phyloP scores from a whole-genome alignment of 2,329 filamentous ascomycete species.

The Pseudogymnoascus sp. region DNA sequence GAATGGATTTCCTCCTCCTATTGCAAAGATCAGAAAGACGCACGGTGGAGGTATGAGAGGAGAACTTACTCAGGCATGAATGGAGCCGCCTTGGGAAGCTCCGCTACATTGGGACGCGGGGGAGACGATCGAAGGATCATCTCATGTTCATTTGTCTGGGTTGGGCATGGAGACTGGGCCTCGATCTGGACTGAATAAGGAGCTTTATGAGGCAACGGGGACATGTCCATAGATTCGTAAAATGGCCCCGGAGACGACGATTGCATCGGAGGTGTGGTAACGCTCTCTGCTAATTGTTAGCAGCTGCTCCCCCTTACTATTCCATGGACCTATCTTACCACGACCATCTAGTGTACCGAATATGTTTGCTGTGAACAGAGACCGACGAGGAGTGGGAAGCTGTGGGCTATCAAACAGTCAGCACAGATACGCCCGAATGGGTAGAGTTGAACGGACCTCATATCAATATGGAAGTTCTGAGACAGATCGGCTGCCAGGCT shows the following conservation, averaged over 20 bases:
- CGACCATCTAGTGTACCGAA: conserved; percentile 50
- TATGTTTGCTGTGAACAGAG: conserved; percentile 70
- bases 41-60: conserved; percentile 14
- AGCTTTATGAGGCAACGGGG: conserved; percentile 81
- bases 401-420: conserved; percentile 59
- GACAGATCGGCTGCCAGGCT: conserved; percentile 90
- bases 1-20: conserved; percentile 59
- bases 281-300: conserved; percentile 49
- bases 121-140: conserved; percentile 53
- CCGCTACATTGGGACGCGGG: conserved; percentile 40
- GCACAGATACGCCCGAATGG: conserved; percentile 18
- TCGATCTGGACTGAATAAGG: conserved; percentile 60
- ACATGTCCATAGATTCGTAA: conserved; percentile 84
- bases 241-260: conserved; percentile 71
- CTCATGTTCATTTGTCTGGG: conserved; percentile 33
- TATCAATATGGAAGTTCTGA: conserved; percentile 94
- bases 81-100: conserved; percentile 38
- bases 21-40: conserved; percentile 14
- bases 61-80: conserved; percentile 46
- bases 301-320: conserved; percentile 29
- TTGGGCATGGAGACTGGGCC: conserved; percentile 65
- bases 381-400: conserved; percentile 73
- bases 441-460: conserved; percentile 57
- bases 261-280: conserved; percentile 76
- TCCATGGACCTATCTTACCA: conserved; percentile 43